Evolutionary conservation across 179 eudicot species (phyloP).

Genomic region (Gypsophila paniculata): DNA sequence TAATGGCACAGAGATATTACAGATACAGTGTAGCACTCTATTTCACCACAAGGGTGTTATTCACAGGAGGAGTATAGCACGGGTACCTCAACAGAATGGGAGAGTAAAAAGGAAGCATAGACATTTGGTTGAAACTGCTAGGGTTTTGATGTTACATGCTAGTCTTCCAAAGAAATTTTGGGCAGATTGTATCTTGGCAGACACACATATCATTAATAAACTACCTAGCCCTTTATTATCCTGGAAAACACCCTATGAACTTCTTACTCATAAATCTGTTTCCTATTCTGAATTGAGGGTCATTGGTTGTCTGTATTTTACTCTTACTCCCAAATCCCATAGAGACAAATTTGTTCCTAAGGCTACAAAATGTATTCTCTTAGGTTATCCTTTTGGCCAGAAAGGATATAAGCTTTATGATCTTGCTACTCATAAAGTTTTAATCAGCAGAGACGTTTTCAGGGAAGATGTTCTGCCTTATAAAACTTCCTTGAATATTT

Average conservation of each 20-base stretch:
- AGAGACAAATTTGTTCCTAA: not conserved
- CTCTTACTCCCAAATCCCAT: not conserved
- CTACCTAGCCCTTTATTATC: not conserved
- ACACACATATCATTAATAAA: not conserved
- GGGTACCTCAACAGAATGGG: not conserved
- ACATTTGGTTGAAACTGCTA: not conserved
- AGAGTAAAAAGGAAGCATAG: not conserved
- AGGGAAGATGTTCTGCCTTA: no score
- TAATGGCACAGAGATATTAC: no score
- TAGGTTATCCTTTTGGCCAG: conserved; percentile 3
- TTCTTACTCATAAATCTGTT: not conserved
- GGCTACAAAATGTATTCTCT: not conserved
- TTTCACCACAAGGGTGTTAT: not conserved
- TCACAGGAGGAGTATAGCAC: no score
- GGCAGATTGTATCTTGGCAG: not conserved
- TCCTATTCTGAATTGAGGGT: not conserved
- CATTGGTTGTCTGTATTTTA: not conserved
- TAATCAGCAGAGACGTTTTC: not conserved
- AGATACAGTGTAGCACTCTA: not conserved
- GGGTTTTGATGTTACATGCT: not conserved
- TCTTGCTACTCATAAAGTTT: not conserved
- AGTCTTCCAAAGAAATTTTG: not conserved
- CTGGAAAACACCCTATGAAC: not conserved
- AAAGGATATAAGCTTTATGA: not conserved
- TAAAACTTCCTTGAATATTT: not conserved